These are phyloP conservation scores for Cyclotella cryptica DNA, from an alignment of 108 stramenopile species.

Conservation along the genomic window DNA sequence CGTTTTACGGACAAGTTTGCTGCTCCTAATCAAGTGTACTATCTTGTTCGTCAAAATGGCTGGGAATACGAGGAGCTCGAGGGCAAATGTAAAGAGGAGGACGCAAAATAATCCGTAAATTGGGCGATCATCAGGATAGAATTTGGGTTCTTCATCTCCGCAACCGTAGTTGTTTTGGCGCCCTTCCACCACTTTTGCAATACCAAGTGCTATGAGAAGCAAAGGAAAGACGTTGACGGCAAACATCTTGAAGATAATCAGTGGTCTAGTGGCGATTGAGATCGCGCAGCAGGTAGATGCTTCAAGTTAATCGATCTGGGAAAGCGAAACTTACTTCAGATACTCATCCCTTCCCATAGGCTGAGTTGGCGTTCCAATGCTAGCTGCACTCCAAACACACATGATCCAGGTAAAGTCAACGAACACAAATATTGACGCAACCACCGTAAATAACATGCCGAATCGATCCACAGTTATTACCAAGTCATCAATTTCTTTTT, in stretches of 20 bases:
- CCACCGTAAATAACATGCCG: neutral
- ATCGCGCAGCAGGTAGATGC: too few species aligned
- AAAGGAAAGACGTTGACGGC: slow-evolving; percentile 33
- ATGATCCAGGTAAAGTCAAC: slow-evolving; percentile 30
- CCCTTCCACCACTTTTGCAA: neutral
- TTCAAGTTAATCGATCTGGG: too few species aligned
- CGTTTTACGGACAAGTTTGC: neutral
- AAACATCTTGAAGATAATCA: slow-evolving; percentile 39
- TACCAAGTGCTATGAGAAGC: slow-evolving; percentile 3
- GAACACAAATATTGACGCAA: neutral
- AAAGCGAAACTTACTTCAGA: slow-evolving; percentile 1
- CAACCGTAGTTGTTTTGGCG: slow-evolving; percentile 49
- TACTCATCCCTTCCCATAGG: slow-evolving; percentile 35
- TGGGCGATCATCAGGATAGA: slow-evolving; percentile 10
- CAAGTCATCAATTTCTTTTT: neutral
- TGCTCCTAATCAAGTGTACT: slow-evolving; percentile 11
- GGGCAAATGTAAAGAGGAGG: slow-evolving; percentile 39
- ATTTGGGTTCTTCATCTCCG: slow-evolving; percentile 8
- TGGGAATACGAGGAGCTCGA: slow-evolving; percentile 41
- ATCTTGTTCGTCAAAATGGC: slow-evolving; percentile 32
- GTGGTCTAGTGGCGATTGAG: neutral
- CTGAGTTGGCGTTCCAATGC: slow-evolving; percentile 39
- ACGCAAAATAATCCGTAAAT: slow-evolving; percentile 26
- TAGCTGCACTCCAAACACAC: slow-evolving; percentile 28
- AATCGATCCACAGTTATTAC: slow-evolving; percentile 3